Conservation (phyloP, 352 stramenopile species). For the Globisporangium radiosum region DNA sequence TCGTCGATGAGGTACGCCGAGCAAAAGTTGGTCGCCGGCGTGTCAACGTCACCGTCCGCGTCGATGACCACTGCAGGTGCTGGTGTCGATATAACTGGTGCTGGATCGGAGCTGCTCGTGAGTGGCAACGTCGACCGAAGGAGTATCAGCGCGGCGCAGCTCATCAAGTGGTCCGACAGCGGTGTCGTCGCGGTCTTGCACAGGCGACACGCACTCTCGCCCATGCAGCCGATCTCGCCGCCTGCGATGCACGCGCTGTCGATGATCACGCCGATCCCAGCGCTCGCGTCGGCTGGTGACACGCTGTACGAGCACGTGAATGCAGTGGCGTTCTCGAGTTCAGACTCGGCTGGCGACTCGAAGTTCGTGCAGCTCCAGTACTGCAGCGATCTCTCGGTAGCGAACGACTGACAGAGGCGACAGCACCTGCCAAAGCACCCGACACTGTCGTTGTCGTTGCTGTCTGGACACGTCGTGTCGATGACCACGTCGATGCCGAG, state of each 20-base stretch:
- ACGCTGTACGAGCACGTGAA: background rate
- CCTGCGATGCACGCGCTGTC: conserved; percentile 14
- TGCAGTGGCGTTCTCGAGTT: no score
- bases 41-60: conserved; percentile 1
- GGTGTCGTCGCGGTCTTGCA: conserved; percentile 6
- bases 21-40: conserved; percentile 9
- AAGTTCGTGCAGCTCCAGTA: conserved; percentile 3
- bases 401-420: conserved; percentile 3
- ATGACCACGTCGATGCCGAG: conserved; percentile 1
- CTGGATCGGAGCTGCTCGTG: background rate
- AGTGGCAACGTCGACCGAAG: background rate
- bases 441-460: background rate
- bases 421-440: conserved; percentile 5
- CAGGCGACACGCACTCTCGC: conserved; percentile 6
- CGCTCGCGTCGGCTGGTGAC: background rate
- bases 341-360: background rate
- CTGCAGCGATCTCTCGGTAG: background rate
- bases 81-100: background rate
- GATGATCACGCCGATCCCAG: conserved; percentile 2
- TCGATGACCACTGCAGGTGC: background rate
- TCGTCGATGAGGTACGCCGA: conserved; percentile 6
- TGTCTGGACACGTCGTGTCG: background rate
- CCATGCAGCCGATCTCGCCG: conserved; percentile 8
- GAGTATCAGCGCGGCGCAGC: background rate
- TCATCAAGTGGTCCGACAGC: background rate